Percentiles rank a stretch among this genome's conserved stretches.
Evolutionary conservation across 2,329 filamentous ascomycete species (phyloP).

Genomic region (Stachybotrys chartarum): DNA sequence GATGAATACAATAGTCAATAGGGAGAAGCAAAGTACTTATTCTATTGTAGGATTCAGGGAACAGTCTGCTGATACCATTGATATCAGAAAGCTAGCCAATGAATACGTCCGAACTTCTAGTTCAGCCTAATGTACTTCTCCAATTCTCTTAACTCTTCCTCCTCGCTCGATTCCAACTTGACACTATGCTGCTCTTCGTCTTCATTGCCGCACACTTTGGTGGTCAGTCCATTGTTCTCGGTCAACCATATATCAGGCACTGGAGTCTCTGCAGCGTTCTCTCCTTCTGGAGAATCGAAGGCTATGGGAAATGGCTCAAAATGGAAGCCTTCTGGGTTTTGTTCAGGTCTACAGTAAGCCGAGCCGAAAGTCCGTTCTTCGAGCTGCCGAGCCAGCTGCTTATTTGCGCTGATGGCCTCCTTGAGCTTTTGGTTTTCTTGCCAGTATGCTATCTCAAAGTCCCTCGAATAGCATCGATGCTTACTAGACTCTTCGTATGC

Average conservation of each 20-base stretch:
- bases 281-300: neutral
- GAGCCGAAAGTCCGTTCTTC: neutral
- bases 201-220: neutral
- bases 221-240: neutral
- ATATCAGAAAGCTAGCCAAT: neutral
- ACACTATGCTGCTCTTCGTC: neutral
- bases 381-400: neutral
- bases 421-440: neutral
- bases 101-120: neutral
- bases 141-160: neutral
- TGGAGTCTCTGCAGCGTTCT: neutral
- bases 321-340: neutral
- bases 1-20: neutral
- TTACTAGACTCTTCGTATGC: neutral
- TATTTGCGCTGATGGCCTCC: neutral
- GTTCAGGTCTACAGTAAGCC: neutral
- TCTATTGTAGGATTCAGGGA: neutral
- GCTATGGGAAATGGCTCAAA: neutral
- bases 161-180: neutral
- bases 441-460: neutral
- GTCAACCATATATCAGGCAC: neutral
- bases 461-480: neutral
- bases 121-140: neutral
- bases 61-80: neutral
- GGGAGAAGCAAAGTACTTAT: neutral